These are phyloP conservation scores for Curvularia lunata DNA, from an alignment of 2,329 filamentous ascomycete species.

Conservation along the genomic window DNA sequence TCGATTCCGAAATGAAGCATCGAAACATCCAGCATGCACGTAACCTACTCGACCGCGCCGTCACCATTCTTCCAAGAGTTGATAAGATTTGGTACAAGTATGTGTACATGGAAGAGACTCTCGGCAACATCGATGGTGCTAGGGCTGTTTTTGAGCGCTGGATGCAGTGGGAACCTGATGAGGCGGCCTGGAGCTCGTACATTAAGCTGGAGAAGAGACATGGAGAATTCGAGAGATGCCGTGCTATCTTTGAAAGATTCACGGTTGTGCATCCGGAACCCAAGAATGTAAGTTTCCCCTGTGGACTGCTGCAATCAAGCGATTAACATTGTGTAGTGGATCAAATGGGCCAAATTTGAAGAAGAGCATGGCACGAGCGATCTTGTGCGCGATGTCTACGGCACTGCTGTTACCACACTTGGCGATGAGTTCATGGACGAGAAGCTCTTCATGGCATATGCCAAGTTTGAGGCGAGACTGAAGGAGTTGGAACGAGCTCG, in stretches of 20 bases:
- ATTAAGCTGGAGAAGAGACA: conserved; percentile 98
- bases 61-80: conserved; percentile 85
- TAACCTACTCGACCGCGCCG: conserved; percentile 92
- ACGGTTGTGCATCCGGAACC: conserved; percentile 93
- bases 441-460: conserved; percentile 92
- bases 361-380: conserved; percentile 94
- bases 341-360: conserved; percentile 98
- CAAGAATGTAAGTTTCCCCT: conserved; percentile 63
- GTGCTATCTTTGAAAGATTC: conserved; percentile 87
- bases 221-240: conserved; percentile 86
- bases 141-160: conserved; percentile 95
- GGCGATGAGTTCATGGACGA: conserved; percentile 97
- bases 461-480: conserved; percentile 90
- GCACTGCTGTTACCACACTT: conserved; percentile 82
- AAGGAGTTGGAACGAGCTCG: conserved; percentile 94
- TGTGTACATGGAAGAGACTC: conserved; percentile 97
- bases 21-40: conserved; percentile 85
- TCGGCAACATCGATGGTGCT: conserved; percentile 91
- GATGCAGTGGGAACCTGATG: conserved; percentile 98
- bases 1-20: conserved; percentile 91
- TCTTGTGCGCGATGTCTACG: conserved; percentile 89
- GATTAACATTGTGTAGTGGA: conserved; percentile 54
- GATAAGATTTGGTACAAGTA: conserved; percentile 99
- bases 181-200: conserved; percentile 93
- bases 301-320: background rate